Evolutionary conservation across 2,329 filamentous ascomycete species (phyloP), one percentile per base, ranked within the genome.

Genomic region (Aspergillus sp.): DNA sequence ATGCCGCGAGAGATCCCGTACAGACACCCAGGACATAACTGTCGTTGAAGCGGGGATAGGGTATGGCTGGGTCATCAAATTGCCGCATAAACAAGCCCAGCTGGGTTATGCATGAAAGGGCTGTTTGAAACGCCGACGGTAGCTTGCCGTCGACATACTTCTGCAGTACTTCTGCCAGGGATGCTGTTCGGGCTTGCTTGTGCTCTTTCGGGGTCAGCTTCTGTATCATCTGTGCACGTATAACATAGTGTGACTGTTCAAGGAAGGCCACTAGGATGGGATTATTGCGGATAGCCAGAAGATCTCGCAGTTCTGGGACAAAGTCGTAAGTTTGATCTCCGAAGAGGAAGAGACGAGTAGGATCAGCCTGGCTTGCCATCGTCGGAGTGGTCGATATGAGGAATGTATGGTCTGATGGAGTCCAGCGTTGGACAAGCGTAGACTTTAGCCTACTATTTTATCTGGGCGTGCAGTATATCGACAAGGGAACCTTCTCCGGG

Each of bases 1-100:
- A 62, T 9, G 71, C 68, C 9, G 71, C 64, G 40, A 75, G 64
- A 55, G 68, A 55, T 52, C 73, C 73, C 40, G 72, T 75, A 58
- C 73, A 75, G 19, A 70, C 62, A 56, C 72, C 72, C 53, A 73
- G 15, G 11, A 61, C 35, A 27, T 59, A 50, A 8, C 37, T 52
- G 31, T 58, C 47, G 17, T 44, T 37, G 19, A 45, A 15, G 17
- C 21, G 52, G 9, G 55, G 55, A 31, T 58, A 58, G n/a, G 27
- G 46, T 5, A 37, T 33, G 14, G 35, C n/a, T 4, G 41, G 40
- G 27, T 50, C 54, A 44, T 51, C 54, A 46, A 50, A 49, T 31
- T 56, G 40, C 39, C 51, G 52, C 50, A 62, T 62, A n/a, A 62
- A 59, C 1, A 27, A 43, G 9, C 57, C 60, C 4, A 62, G 41